Percentiles rank a stretch among this genome's conserved stretches.
Conservation (phyloP, 2,329 filamentous ascomycete species). For the Clarireedia monteithiana region DNA sequence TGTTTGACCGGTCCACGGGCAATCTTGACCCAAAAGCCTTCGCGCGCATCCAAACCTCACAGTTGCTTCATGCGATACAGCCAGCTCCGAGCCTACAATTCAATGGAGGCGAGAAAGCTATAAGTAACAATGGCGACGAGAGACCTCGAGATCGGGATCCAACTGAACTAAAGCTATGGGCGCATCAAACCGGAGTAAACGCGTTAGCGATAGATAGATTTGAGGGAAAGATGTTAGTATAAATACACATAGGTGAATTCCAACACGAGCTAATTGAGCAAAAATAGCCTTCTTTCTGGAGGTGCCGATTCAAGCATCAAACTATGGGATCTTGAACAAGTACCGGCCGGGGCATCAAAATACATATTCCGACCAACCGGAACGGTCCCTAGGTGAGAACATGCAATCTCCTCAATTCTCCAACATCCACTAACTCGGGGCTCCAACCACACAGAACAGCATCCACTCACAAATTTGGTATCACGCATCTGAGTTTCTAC, state of each 20-base stretch:
- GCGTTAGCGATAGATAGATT: slow-evolving; percentile 70
- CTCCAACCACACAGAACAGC: slow-evolving; percentile 14
- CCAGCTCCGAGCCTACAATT: slow-evolving; percentile 62
- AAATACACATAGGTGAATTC: not conserved
- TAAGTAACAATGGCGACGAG: slow-evolving; percentile 2
- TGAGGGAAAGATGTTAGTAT: slow-evolving; percentile 43
- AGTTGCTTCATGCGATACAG: slow-evolving; percentile 62
- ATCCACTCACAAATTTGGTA: slow-evolving; percentile 55
- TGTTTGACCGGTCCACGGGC: slow-evolving; percentile 70
- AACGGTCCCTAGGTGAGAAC: slow-evolving; percentile 36
- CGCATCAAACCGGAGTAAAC: slow-evolving; percentile 73
- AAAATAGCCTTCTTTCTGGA: slow-evolving; percentile 65
- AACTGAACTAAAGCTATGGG: slow-evolving; percentile 36
- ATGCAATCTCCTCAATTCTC: not conserved
- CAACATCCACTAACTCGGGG: not conserved
- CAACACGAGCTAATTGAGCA: slow-evolving; percentile 3
- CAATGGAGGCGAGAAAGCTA: slow-evolving; percentile 45
- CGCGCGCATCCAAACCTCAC: slow-evolving; percentile 55
- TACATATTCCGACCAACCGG: slow-evolving; percentile 48
- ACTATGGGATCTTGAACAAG: slow-evolving; percentile 76
- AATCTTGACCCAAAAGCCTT: slow-evolving; percentile 55
- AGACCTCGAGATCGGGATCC: not conserved
- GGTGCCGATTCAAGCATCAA: slow-evolving; percentile 79
- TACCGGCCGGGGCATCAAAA: slow-evolving; percentile 29
- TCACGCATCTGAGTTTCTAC: slow-evolving; percentile 72